Evolutionary conservation across 495 filamentous ascomycete genomes (phyloP), one percentile per base, ranked within the genome.

Genomic region (Podospora pseudocomata): DNA sequence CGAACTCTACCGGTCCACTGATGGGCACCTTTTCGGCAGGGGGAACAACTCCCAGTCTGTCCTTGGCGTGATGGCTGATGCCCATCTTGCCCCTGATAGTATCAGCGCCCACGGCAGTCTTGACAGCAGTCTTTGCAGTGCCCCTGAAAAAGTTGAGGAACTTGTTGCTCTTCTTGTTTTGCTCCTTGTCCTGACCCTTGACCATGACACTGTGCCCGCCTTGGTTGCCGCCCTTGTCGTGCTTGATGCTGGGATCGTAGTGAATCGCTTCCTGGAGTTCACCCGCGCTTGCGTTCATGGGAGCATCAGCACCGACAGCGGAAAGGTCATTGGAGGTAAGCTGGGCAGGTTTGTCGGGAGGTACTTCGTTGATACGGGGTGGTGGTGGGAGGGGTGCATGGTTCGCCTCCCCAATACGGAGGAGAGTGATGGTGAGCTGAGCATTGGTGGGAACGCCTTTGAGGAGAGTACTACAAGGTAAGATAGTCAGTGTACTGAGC

Each of bases 391-490:
- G 77, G 0, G 93, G 92, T 0, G 91, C 86, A 64, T 90, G 88
- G 77, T 93, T 94, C 20, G 87, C 89, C 80, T 96, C 93, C 63
- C 92, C 92, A 65, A 94, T 88, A 53, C 93, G 90, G 28, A 97
- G 89, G 15, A 96, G 85, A 4, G 93, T 96, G 59, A 97, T 77
- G 0, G 92, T 91, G 16, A 97, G 83, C 71, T 96, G 93, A 19
- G 92, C 92, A 73, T 96, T 95, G 3, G 93, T 96, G 0, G 93
- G 93, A 53, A 93, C 87, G n/a, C 90, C 91, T 73, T 90, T 89
- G 63, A 97, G 87, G 3, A 96, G 70, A 4, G 89, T 91, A 72
- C 89, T 92, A 62, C 67, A 72, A 28, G 77, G 79, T 56, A 59
- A 57, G 20, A 13, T 68, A 20, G 49, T 16, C 20, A 20, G 53